phyloP scores from a whole-genome alignment of 306 rosid species.

The Comarum palustre region DNA sequence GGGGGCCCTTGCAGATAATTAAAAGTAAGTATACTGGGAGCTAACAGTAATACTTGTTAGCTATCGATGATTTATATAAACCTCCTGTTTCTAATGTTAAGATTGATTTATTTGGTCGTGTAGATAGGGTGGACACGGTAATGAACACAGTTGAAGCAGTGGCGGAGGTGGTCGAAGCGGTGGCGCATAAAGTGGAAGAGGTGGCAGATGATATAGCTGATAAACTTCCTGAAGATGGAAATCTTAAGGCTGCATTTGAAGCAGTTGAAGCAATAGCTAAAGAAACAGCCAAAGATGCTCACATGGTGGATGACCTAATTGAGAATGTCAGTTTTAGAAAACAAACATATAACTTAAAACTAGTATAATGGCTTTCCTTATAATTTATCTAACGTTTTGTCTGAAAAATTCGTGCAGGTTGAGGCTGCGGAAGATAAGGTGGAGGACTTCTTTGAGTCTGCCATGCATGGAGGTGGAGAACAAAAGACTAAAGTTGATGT shows the following conservation, averaged over 20 bases:
- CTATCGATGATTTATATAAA: not conserved
- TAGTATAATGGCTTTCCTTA: not conserved
- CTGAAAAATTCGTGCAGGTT: constrained; percentile 29
- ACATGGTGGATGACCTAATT: constrained; percentile 33
- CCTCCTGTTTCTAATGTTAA: not conserved
- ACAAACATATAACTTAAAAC: not conserved
- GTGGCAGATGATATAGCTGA: constrained; percentile 43
- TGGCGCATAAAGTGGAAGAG: constrained; percentile 59
- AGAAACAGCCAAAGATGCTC: constrained; percentile 39
- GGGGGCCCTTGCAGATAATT: constrained; percentile 47
- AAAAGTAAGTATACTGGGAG: constrained; percentile 35
- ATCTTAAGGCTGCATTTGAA: constrained; percentile 25
- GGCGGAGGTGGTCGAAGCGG: constrained; percentile 48
- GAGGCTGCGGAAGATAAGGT: constrained; percentile 36
- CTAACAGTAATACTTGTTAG: not conserved
- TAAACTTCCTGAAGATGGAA: constrained; percentile 43
- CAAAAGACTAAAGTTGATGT: not conserved
- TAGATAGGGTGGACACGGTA: constrained; percentile 40
- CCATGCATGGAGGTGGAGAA: not conserved
- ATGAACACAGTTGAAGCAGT: constrained; percentile 30
- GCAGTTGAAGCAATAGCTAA: constrained; percentile 44
- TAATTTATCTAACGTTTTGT: not conserved
- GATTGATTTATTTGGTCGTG: not conserved
- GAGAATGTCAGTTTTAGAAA: constrained; percentile 37
- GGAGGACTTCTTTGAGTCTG: constrained; percentile 27